Conservation (phyloP, 2,329 filamentous ascomycete species). For the Penicillium sp. region DNA sequence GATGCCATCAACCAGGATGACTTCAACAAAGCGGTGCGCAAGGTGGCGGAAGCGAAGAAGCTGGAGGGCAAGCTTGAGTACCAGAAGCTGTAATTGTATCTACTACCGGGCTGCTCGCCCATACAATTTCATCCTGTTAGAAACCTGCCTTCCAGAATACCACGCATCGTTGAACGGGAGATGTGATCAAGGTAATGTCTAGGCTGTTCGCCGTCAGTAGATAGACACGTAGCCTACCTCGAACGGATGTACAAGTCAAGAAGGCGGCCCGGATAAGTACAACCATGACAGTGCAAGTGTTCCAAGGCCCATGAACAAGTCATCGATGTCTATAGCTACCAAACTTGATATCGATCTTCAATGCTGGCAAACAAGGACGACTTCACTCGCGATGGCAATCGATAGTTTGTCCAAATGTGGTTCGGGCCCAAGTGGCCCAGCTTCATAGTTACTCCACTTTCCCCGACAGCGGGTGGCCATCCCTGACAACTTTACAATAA, state of each 20-base stretch:
- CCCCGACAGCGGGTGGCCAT: neutral
- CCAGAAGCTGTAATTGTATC: constrained; percentile 64
- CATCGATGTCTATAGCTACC: neutral
- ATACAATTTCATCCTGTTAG: constrained; percentile 17
- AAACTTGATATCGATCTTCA: neutral
- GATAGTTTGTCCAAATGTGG: neutral
- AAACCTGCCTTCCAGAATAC: constrained; percentile 15
- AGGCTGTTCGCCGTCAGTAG: neutral
- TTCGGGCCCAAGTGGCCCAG: neutral
- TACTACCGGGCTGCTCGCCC: constrained; percentile 14
- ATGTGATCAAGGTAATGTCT: neutral
- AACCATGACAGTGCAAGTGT: too few relatives aligned
- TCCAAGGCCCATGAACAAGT: neutral
- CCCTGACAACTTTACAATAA: constrained; percentile 7
- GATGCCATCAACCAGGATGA: constrained; percentile 97
- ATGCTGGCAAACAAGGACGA: neutral
- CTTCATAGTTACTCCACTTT: constrained; percentile 9
- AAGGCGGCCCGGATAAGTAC: neutral
- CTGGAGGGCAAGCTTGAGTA: constrained; percentile 97
- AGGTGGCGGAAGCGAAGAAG: constrained; percentile 97
- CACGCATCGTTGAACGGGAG: constrained; percentile 14
- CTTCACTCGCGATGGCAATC: neutral
- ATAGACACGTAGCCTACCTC: neutral
- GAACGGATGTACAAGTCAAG: too few relatives aligned
- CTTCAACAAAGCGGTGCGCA: constrained; percentile 98